Base-by-base conservation (phyloP, 257 asterid genomes). In the Orobanche coerulescens region DNA sequence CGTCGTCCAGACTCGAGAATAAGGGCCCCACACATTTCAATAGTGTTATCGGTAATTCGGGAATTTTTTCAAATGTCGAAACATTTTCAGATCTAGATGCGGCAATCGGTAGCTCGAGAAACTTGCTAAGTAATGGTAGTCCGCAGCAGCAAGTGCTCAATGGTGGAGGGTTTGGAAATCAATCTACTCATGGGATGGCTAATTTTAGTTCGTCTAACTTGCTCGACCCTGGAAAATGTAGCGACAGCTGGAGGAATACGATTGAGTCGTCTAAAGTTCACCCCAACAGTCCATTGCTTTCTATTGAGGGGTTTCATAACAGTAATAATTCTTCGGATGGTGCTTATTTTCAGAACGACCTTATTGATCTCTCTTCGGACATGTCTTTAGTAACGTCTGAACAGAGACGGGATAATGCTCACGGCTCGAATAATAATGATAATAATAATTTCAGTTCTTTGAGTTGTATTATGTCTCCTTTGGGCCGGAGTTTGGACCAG, bases 151-250 rank as follows among this genome's bases (percentile, higher is more conserved):
- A 20, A 34, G 65, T 43, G 12, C 40, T 33, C 31, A 75, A 44
- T 37, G 71, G 67, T 25, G 76, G 71, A 61, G 85, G 82, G 53
- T 74, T 75, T 47, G 78, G 73, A 3, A 75, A 78, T 71, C 84
- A 73, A 37, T 61, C 81, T 43, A 65, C 81, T 46, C 76, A 65
- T 33, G 74, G 56, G 39, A 65, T 70, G 74, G 71, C 74, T 67
- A 47, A 84, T 6, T 82, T 90, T 39, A 73, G 64, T 64, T 16
- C 85, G 2, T 54, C 87, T 25, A 77, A 73, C 64, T 61, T 84
- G 52, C 62, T 73, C 61, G 93, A 84, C 72, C 83, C 76, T 54
- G 77, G 75, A 48, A 78, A 73, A 80, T 73, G 61, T 61, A 75
- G 72, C 18, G 83, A 66, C 44, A 75, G 52, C 66, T 75, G 81